Evolutionary conservation across 192 early-diverging fungal species (phyloP).

Genomic region (Anaeromyces robustus): DNA sequence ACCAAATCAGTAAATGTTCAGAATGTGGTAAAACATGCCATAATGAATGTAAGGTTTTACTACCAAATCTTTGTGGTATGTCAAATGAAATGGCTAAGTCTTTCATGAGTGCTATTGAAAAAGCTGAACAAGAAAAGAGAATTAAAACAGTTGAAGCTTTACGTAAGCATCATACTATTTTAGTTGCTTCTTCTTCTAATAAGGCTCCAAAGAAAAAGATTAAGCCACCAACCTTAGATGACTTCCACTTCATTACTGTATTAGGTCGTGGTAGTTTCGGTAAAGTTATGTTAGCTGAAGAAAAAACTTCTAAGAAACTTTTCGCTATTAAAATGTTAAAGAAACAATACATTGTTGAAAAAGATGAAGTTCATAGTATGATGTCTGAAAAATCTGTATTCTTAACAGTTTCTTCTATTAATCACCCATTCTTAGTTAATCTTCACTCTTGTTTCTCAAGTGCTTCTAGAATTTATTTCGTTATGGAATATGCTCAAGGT

Average conservation of each 20-base stretch:
- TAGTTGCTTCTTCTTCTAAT: slow-evolving; percentile 7
- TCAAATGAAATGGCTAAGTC: slow-evolving; percentile 73
- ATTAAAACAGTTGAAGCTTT: neutral
- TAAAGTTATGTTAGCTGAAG: slow-evolving; percentile 96
- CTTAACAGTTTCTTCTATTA: slow-evolving; percentile 74
- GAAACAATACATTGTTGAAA: slow-evolving; percentile 95
- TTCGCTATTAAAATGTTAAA: slow-evolving; percentile 98
- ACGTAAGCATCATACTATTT: slow-evolving; percentile 11
- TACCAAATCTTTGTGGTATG: slow-evolving; percentile 89
- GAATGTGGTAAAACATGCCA: slow-evolving; percentile 79
- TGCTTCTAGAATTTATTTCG: slow-evolving; percentile 87
- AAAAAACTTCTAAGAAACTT: slow-evolving; percentile 58
- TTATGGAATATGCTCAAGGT: slow-evolving; percentile 94
- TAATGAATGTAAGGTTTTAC: slow-evolving; percentile 59
- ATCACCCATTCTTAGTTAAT: slow-evolving; percentile 89
- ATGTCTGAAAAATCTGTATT: slow-evolving; percentile 90
- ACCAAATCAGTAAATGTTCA: slow-evolving; percentile 28
- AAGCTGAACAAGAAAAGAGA: slow-evolving; percentile 17
- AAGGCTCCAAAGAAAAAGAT: slow-evolving; percentile 8
- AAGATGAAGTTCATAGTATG: slow-evolving; percentile 89
- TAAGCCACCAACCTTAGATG: slow-evolving; percentile 40
- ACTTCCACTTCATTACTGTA: slow-evolving; percentile 88
- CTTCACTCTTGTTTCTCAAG: slow-evolving; percentile 96
- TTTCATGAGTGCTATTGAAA: slow-evolving; percentile 70
- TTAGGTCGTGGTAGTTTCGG: slow-evolving; percentile 98